Conservation (phyloP, 371 early-diverging fungal genomes). For the Batrachochytrium dendrobatidis region DNA sequence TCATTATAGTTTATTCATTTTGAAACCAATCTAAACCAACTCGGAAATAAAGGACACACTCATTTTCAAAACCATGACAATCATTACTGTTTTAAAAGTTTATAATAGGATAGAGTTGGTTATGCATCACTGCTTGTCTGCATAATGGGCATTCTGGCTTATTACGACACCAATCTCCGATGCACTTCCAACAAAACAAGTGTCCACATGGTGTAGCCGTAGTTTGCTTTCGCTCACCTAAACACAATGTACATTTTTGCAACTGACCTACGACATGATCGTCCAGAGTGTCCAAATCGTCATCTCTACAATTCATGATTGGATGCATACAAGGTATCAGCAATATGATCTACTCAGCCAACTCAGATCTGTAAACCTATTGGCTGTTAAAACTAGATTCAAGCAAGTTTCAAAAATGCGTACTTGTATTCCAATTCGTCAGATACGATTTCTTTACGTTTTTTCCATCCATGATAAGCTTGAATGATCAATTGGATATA, state of each 20-base stretch:
- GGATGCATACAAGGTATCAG: background rate
- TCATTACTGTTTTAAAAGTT: background rate
- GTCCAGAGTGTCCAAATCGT: background rate
- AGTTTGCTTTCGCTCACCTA: conserved; percentile 62
- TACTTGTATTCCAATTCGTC: too few relatives aligned
- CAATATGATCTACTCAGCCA: background rate
- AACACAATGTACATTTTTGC: conserved; percentile 75
- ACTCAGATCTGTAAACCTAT: background rate
- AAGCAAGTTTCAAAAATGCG: background rate
- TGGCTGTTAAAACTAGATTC: background rate
- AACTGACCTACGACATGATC: conserved; percentile 3
- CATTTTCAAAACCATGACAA: background rate
- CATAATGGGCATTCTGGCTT: conserved; percentile 83
- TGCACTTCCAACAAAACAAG: conserved; percentile 88
- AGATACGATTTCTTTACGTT: too few relatives aligned
- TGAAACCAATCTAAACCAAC: background rate
- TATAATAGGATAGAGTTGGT: background rate
- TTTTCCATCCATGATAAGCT: conserved; percentile 4
- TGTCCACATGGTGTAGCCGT: conserved; percentile 89
- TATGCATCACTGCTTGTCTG: conserved; percentile 42
- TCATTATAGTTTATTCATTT: background rate
- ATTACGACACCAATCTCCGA: conserved; percentile 71
- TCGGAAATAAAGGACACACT: background rate
- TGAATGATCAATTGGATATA: conserved; percentile 55
- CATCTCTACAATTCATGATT: too few relatives aligned